phyloP scores from a whole-genome alignment of 805 yeast genomes.

The Yarrowia divulgata region DNA sequence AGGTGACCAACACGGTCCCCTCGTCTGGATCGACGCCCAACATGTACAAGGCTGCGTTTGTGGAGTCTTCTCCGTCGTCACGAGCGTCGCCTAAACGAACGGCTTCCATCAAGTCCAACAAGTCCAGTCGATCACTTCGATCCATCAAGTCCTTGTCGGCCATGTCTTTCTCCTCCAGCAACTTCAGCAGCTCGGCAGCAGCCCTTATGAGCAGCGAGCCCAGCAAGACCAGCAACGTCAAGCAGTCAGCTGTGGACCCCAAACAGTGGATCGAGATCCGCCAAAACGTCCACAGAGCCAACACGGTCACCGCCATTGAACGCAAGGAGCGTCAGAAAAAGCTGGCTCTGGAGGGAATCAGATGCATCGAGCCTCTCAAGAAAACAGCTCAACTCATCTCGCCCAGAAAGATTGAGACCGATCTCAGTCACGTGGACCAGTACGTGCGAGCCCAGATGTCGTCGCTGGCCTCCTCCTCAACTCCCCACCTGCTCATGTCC shows the following conservation, averaged over 20 bases:
- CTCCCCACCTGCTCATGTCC: slow-evolving; percentile 29
- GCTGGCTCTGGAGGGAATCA: slow-evolving; percentile 46
- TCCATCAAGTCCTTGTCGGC: slow-evolving; percentile 44
- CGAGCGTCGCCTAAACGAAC: slow-evolving; percentile 13
- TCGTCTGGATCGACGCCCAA: slow-evolving; percentile 8
- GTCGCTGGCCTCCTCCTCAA: slow-evolving; percentile 14
- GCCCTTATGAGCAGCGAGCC: slow-evolving; percentile 13
- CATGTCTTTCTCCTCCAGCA: slow-evolving; percentile 6
- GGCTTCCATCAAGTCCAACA: slow-evolving; percentile 19
- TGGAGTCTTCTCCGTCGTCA: slow-evolving; percentile 6
- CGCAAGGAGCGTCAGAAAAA: slow-evolving; percentile 65
- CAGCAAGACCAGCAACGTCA: slow-evolving; percentile 30
- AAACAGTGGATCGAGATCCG: slow-evolving; percentile 60
- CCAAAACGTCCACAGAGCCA: slow-evolving; percentile 73
- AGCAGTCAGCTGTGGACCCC: slow-evolving; percentile 33
- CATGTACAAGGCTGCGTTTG: slow-evolving; percentile 27
- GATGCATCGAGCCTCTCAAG: slow-evolving; percentile 27
- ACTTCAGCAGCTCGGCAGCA: neutral
- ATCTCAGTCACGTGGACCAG: slow-evolving; percentile 28
- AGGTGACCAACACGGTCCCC: slow-evolving; percentile 16
- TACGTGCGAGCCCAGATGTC: slow-evolving; percentile 31
- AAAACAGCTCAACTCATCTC: slow-evolving; percentile 16
- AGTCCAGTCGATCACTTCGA: slow-evolving; percentile 35
- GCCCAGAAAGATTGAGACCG: slow-evolving; percentile 17
- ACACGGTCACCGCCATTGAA: slow-evolving; percentile 71